Percentiles rank a stretch among this genome's conserved stretches.
phyloP scores from a whole-genome alignment of 495 filamentous ascomycete genomes.

The Oleoguttula mirabilis region DNA sequence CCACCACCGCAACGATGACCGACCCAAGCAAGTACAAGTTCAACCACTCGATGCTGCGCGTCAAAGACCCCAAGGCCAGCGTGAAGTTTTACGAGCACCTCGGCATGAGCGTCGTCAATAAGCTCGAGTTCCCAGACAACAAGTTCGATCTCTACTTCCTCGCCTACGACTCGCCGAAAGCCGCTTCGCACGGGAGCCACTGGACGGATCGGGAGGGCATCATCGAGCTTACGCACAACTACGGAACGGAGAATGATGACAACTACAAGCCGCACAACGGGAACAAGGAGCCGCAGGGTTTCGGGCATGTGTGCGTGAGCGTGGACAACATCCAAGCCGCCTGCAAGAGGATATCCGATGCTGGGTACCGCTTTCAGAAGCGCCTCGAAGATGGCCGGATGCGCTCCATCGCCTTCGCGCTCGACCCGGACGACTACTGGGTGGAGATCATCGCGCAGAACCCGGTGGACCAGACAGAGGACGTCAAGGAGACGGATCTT shows the following conservation, averaged over 20 bases:
- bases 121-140: constrained; percentile 59
- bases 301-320: constrained; percentile 78
- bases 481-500: constrained; percentile 41
- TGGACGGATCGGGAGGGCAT: constrained; percentile 79
- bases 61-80: constrained; percentile 87
- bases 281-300: constrained; percentile 81
- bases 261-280: constrained; percentile 76
- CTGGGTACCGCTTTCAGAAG: constrained; percentile 90
- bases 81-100: constrained; percentile 93
- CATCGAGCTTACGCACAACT: constrained; percentile 92
- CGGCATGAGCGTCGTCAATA: constrained; percentile 72
- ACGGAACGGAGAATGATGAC: constrained; percentile 81
- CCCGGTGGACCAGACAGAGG: constrained; percentile 38
- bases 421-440: constrained; percentile 91
- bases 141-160: constrained; percentile 89
- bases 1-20: constrained; percentile 54
- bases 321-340: constrained; percentile 77
- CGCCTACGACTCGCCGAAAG: constrained; percentile 51
- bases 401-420: constrained; percentile 77
- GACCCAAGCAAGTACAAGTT: constrained; percentile 68
- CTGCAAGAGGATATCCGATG: constrained; percentile 76
- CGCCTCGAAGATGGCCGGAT: constrained; percentile 78
- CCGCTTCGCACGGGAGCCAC: constrained; percentile 47
- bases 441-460: constrained; percentile 34
- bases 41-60: constrained; percentile 56